These are phyloP conservation scores for Coleophoma crateriformis DNA, from an alignment of 2,329 filamentous ascomycete species.

Conservation along the genomic window DNA sequence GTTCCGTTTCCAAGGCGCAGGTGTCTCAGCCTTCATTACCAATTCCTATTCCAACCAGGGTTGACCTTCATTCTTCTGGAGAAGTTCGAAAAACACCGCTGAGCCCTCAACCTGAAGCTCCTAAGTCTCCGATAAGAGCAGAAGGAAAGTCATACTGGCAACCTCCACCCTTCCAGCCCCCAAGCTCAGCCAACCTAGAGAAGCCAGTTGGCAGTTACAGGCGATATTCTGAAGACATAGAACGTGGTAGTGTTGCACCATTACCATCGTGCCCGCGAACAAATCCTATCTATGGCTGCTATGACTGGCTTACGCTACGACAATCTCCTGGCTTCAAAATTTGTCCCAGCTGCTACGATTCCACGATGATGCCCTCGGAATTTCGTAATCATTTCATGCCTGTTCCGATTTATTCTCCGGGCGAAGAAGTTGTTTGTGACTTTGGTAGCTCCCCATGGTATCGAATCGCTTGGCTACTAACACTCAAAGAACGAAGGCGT, in stretches of 20 bases:
- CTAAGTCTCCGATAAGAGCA: slow-evolving; percentile 2
- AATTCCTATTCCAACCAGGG: slow-evolving; percentile 17
- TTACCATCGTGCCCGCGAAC: slow-evolving; percentile 68
- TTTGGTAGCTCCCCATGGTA: slow-evolving; percentile 77
- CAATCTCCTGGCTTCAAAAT: slow-evolving; percentile 69
- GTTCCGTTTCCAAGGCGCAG: slow-evolving; percentile 4
- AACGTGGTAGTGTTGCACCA: slow-evolving; percentile 34
- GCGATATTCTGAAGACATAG: slow-evolving; percentile 48
- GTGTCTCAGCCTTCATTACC: slow-evolving; percentile 10
- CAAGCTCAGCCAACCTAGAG: slow-evolving; percentile 24
- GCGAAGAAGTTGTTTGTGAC: slow-evolving; percentile 63
- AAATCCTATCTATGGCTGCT: slow-evolving; percentile 52
- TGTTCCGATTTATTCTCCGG: slow-evolving; percentile 50
- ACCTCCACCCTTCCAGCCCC: slow-evolving; percentile 37
- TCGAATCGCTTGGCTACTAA: slow-evolving; percentile 78
- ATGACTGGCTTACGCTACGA: slow-evolving; percentile 78
- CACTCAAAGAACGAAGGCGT: slow-evolving; percentile 60
- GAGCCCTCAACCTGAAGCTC: slow-evolving; percentile 12
- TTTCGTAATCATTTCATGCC: slow-evolving; percentile 64
- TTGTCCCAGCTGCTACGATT: slow-evolving; percentile 73
- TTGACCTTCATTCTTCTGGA: slow-evolving; percentile 12
- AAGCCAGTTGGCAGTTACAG: slow-evolving; percentile 41
- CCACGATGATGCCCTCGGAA: slow-evolving; percentile 61
- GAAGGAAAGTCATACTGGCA: slow-evolving; percentile 33
- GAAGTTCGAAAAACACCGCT: slow-evolving; percentile 11